phyloP scores from a whole-genome alignment of 371 early-diverging fungal species.

The Nematocida parisii region DNA sequence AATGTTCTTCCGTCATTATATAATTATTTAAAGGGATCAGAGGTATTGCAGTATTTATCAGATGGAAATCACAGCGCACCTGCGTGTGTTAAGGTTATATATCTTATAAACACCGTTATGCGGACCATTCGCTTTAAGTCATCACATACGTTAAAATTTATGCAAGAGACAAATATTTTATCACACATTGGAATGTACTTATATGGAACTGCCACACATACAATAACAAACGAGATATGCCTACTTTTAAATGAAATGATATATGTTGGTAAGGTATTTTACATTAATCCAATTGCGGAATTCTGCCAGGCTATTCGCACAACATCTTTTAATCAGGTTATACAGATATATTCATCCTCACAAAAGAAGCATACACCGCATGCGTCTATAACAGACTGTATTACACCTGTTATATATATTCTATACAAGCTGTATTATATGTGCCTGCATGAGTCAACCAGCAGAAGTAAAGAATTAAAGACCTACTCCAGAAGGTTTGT shows the following conservation, averaged over 20 bases:
- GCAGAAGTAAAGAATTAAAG: conserved; percentile 1
- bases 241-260: conserved; percentile 43
- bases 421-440: conserved; percentile 36
- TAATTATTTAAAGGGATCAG: conserved; percentile 4
- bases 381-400: conserved; percentile 33
- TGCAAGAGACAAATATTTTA: conserved; percentile 5
- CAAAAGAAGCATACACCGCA: conserved; percentile 24
- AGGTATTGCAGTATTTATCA: neutral
- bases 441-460: conserved; percentile 10
- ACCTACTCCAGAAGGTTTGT: conserved; percentile 6
- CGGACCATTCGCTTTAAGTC: conserved; percentile 31
- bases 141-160: neutral
- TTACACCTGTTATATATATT: conserved; percentile 42
- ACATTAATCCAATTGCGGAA: conserved; percentile 14
- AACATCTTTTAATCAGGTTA: neutral
- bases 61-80: neutral
- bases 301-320: conserved; percentile 5
- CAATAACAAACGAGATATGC: conserved; percentile 50
- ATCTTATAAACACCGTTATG: conserved; percentile 31
- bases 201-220: conserved; percentile 22
- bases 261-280: conserved; percentile 37
- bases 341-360: conserved; percentile 26
- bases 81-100: neutral
- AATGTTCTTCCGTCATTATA: neutral
- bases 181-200: conserved; percentile 8